Evolutionary conservation across 257 asterid genomes (phyloP), one percentile per base, ranked within the genome.

Genomic region (Eucommia ulmoides): DNA sequence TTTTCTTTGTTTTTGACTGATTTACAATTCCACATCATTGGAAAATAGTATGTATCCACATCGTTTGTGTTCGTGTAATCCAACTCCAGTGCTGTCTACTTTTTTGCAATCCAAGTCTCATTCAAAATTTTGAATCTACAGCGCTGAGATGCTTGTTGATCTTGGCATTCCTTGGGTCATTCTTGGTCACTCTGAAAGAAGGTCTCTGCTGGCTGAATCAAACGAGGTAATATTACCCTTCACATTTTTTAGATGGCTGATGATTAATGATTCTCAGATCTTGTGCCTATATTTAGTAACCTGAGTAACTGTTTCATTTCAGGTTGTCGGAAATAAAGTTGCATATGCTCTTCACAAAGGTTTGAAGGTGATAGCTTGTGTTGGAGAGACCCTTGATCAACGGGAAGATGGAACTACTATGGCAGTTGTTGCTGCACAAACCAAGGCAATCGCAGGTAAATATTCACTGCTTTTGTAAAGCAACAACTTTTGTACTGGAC

Each of bases 341-440:
- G 95, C 96, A 14, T 86, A 91, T 74, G 96, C 99, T 20, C 89
- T 91, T 61, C 55, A 86, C 29, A 77, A 81, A 83, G 95, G 99
- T 61, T 49, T 91, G 76, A 91, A 91, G 74, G 99, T 91, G 15
- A 91, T 91, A 64, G 99, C 99, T 18, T 91, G 99, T 53, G 79
- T 91, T 68, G 99, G 99, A 22, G 99, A 91, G 86, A 80, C 99
- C 52, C 99, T 91, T 72, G 95, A 86, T 65, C 87, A 91, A 66
- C 77, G 99, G 45, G 99, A 91, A 67, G 70, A 94, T 19, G 99
- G 99, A 72, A 69, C 95, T 12, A 91, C 99, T 15, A 1, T 91
- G 72, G 84, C 63, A 19, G 93, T 91, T 41, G 96, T 91, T 66
- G 84, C 99, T 50, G 89, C 95, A 18, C 99, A 91, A 56, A 83